Conservation (phyloP, 768 basidiomycete genomes). For the Amanita pseudoporphyria region DNA sequence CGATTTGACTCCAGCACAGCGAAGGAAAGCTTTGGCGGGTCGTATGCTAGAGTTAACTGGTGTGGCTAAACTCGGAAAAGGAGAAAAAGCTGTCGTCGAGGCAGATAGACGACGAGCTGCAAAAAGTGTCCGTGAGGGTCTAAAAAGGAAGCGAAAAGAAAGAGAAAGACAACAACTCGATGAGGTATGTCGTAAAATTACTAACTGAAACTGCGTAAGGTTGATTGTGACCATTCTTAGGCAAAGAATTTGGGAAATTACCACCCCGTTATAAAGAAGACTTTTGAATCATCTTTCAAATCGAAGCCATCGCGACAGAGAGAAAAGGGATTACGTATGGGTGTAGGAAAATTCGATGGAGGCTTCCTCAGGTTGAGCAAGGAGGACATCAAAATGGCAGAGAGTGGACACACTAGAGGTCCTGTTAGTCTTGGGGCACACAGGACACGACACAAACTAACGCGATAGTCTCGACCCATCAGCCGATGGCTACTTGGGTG, state of each 20-base stretch:
- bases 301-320: slow-evolving; percentile 28
- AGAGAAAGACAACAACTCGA: slow-evolving; percentile 45
- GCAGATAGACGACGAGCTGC: slow-evolving; percentile 62
- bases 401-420: not conserved
- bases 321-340: slow-evolving; percentile 63
- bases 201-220: not conserved
- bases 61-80: slow-evolving; percentile 61
- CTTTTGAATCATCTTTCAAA: slow-evolving; percentile 36
- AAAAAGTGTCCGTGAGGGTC: slow-evolving; percentile 64
- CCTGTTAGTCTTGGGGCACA: not conserved
- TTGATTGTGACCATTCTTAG: slow-evolving; percentile 25
- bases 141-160: slow-evolving; percentile 52
- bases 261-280: slow-evolving; percentile 65
- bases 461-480: not conserved
- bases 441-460: not conserved
- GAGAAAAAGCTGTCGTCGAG: slow-evolving; percentile 50
- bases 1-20: slow-evolving; percentile 53
- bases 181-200: slow-evolving; percentile 45
- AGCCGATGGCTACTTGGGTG: not conserved
- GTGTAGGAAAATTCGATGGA: slow-evolving; percentile 65
- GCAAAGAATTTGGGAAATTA: slow-evolving; percentile 82
- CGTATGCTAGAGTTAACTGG: slow-evolving; percentile 69
- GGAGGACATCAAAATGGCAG: slow-evolving; percentile 42
- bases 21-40: slow-evolving; percentile 66
- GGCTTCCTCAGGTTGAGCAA: slow-evolving; percentile 59